Evolutionary conservation across 257 asterid species (phyloP).

Genomic region (Anisodus tanguticus): DNA sequence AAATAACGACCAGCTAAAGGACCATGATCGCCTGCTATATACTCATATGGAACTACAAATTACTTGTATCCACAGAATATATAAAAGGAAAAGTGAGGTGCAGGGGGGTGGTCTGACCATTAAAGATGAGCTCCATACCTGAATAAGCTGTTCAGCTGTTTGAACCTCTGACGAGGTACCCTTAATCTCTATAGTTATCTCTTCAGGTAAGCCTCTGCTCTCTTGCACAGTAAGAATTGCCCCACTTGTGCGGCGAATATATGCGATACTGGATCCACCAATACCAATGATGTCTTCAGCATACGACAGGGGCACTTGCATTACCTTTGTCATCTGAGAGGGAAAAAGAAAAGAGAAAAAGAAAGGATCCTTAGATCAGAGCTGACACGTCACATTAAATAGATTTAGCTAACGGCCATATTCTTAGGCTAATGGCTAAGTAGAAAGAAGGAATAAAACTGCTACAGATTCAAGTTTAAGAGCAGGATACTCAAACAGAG

Average conservation of each 20-base stretch:
- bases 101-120: not conserved
- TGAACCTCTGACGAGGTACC: conserved; percentile 86
- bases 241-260: conserved; percentile 77
- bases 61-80: not conserved
- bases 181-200: conserved; percentile 84
- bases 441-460: too few relatives aligned
- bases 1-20: not conserved
- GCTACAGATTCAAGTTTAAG: not conserved
- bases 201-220: conserved; percentile 69
- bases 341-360: not conserved
- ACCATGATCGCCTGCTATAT: not conserved
- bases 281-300: conserved; percentile 92
- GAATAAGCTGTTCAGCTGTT: conserved; percentile 82
- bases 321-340: conserved; percentile 70
- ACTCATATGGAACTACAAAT: conserved; percentile 17
- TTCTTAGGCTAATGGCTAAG: not conserved
- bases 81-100: not conserved
- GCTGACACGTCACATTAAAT: not conserved
- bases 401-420: not conserved
- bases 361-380: not conserved
- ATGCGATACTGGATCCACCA: conserved; percentile 74
- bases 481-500: not conserved
- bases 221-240: conserved; percentile 82
- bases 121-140: conserved; percentile 46
- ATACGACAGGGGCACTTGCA: conserved; percentile 81